Conservation (phyloP, 306 rosid species). For the Gastrolobium villosum region DNA sequence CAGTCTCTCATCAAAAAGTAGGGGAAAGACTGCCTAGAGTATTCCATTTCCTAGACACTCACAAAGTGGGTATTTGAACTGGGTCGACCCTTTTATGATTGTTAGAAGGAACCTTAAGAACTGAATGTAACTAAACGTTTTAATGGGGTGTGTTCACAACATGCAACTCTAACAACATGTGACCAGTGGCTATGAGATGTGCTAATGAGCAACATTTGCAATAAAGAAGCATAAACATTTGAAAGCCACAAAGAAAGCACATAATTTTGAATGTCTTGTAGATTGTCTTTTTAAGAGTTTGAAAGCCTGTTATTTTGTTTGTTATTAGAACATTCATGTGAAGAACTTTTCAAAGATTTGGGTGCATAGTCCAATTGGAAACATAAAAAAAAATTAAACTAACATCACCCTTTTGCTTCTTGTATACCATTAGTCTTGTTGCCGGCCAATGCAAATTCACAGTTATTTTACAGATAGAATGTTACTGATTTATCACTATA, state of each 20-base stretch:
- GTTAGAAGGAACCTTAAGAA: not conserved
- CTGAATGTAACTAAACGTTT: not conserved
- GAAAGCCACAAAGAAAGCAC: too few relatives aligned
- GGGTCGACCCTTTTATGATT: too few relatives aligned
- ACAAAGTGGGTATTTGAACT: too few relatives aligned
- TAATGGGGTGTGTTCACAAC: not conserved
- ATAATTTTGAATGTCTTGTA: slow-evolving; percentile 9
- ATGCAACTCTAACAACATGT: not conserved
- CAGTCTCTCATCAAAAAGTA: too few relatives aligned
- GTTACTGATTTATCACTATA: slow-evolving; percentile 10
- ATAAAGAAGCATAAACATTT: slow-evolving; percentile 32
- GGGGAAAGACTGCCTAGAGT: too few relatives aligned
- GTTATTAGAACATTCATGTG: slow-evolving; percentile 10
- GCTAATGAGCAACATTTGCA: not conserved
- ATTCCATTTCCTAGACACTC: too few relatives aligned
- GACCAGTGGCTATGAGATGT: not conserved
- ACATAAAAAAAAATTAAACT: slow-evolving; percentile 33
- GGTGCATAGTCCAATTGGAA: slow-evolving; percentile 44
- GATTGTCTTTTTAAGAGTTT: slow-evolving; percentile 8
- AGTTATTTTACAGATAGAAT: slow-evolving; percentile 4
- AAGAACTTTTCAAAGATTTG: slow-evolving; percentile 31
- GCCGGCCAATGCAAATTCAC: slow-evolving; percentile 50
- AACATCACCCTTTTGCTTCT: slow-evolving; percentile 8
- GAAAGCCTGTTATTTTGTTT: slow-evolving; percentile 17
- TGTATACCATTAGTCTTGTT: slow-evolving; percentile 24